phyloP scores from a whole-genome alignment of 371 early-diverging fungal species.

The Mucor lusitanicus region DNA sequence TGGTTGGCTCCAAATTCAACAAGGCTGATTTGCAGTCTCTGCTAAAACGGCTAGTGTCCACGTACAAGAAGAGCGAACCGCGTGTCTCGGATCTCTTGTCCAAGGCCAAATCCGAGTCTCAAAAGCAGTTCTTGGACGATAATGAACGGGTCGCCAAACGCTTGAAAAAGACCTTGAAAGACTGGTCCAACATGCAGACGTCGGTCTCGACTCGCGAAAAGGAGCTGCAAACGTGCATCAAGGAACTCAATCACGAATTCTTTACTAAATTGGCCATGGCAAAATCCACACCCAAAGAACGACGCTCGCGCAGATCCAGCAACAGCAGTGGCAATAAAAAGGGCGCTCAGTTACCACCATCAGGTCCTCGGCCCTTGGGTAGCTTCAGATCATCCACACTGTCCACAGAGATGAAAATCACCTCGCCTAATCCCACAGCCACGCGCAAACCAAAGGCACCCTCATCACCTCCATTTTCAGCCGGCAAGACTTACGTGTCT shows the following conservation, averaged over 20 bases:
- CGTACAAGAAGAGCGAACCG: conserved; percentile 35
- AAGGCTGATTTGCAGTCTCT: conserved; percentile 53
- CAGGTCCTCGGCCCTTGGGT: conserved; percentile 7
- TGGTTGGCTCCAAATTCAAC: conserved; percentile 36
- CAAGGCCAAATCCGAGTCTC: conserved; percentile 39
- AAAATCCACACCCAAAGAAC: conserved; percentile 22
- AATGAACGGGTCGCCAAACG: conserved; percentile 50
- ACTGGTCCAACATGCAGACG: conserved; percentile 41
- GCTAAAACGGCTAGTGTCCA: conserved; percentile 37
- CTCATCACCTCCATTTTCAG: background rate
- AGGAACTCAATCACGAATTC: conserved; percentile 47
- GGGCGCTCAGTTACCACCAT: background rate
- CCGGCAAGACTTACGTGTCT: conserved; percentile 27
- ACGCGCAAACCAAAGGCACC: conserved; percentile 15
- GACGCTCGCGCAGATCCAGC: conserved; percentile 6
- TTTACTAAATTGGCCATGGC: conserved; percentile 51
- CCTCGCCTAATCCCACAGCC: conserved; percentile 3
- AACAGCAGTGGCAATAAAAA: background rate
- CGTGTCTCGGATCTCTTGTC: conserved; percentile 22
- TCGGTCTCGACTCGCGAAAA: conserved; percentile 34
- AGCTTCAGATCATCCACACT: conserved; percentile 25
- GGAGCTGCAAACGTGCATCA: conserved; percentile 43
- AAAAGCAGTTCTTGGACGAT: conserved; percentile 46
- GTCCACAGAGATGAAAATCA: conserved; percentile 29
- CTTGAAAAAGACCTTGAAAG: conserved; percentile 44